phyloP scores from a whole-genome alignment of 352 stramenopile species.

The Elongisporangium anandrum region DNA sequence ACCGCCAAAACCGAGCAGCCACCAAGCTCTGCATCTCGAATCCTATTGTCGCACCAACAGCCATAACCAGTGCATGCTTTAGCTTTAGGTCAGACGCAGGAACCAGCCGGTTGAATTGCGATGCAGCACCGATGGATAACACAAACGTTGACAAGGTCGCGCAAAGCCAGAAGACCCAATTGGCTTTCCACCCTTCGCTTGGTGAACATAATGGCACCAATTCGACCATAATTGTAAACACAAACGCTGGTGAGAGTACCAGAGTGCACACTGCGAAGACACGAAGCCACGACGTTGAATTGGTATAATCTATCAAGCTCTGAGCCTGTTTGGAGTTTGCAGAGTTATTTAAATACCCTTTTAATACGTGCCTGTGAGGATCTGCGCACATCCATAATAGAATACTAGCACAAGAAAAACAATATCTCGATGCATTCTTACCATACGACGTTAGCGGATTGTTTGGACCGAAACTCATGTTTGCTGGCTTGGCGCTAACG shows the following conservation, averaged over 20 bases:
- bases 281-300: no score
- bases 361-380: no score
- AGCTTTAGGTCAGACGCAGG: constrained; percentile 4
- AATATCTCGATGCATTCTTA: no score
- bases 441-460: no score
- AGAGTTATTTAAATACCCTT: no score
- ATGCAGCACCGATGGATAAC: constrained; percentile 11
- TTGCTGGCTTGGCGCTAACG: no score
- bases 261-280: not conserved
- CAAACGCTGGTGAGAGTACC: not conserved
- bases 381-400: no score
- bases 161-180: not conserved
- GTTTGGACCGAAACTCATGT: no score
- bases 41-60: not conserved
- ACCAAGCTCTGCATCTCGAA: constrained; percentile 1
- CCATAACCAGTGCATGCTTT: constrained; percentile 3
- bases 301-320: no score
- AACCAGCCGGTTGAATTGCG: constrained; percentile 17
- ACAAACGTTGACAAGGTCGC: not conserved
- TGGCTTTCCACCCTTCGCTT: not conserved
- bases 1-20: no score
- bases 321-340: no score
- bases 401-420: no score
- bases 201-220: not conserved
- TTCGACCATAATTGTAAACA: not conserved